A percentile compares a stretch with the other conserved stretches of the same genome.
These are phyloP conservation scores for Aphanomyces stellatus DNA, from an alignment of 352 stramenopile genomes.

Conservation along the genomic window DNA sequence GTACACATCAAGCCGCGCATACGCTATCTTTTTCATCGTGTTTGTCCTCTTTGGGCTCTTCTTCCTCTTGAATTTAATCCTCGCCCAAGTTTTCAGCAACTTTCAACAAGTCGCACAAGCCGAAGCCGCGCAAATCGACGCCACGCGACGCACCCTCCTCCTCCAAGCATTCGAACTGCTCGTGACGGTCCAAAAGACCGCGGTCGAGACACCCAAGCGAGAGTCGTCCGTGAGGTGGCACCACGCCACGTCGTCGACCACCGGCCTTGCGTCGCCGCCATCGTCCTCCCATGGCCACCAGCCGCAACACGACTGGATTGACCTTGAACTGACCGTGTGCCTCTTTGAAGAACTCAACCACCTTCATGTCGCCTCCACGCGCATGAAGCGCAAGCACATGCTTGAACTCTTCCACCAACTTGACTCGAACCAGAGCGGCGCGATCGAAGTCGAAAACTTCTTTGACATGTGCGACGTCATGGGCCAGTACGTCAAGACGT, in stretches of 20 bases:
- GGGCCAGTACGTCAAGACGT: background rate
- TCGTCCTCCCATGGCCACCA: too few species aligned
- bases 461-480: slow-evolving; percentile 15
- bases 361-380: slow-evolving; percentile 15
- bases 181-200: background rate
- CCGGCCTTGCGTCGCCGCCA: too few species aligned
- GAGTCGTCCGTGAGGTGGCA: too few species aligned
- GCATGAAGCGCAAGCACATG: slow-evolving; percentile 12
- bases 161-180: slow-evolving; percentile 34
- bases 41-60: slow-evolving; percentile 59
- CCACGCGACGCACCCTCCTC: slow-evolving; percentile 27
- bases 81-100: slow-evolving; percentile 61
- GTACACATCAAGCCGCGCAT: slow-evolving; percentile 35
- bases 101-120: slow-evolving; percentile 28
- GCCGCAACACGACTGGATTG: too few species aligned
- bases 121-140: slow-evolving; percentile 29
- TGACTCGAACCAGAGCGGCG: slow-evolving; percentile 18
- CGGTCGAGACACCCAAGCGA: slow-evolving; percentile 17
- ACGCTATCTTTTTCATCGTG: slow-evolving; percentile 56
- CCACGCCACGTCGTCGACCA: too few species aligned
- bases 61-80: slow-evolving; percentile 73
- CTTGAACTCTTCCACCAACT: slow-evolving; percentile 24
- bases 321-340: slow-evolving; percentile 31
- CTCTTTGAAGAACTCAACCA: slow-evolving; percentile 30
- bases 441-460: slow-evolving; percentile 22